A percentile compares a stretch with the other conserved stretches of the same genome.
phyloP scores from a whole-genome alignment of 2,329 filamentous ascomycete species.

The Neospermospora avenae region DNA sequence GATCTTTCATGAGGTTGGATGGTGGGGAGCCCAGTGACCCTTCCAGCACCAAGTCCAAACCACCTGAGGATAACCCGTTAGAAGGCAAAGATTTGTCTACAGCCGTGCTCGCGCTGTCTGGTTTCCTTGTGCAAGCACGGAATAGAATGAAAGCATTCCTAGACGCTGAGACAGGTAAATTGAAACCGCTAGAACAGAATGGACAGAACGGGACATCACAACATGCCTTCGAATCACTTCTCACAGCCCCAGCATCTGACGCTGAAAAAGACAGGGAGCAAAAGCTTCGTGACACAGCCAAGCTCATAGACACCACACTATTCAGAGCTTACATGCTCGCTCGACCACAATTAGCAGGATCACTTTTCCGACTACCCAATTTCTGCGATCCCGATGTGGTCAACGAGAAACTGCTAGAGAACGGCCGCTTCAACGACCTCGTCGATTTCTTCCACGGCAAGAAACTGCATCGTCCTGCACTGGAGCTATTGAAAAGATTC shows the following conservation, averaged over 20 bases:
- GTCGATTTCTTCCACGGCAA: conserved; percentile 99
- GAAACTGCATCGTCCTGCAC: conserved; percentile 81
- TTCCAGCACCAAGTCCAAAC: conserved; percentile 47
- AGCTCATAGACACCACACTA: conserved; percentile 86
- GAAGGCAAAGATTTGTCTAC: conserved; percentile 81
- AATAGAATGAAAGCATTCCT: conserved; percentile 59
- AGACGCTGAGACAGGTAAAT: conserved; percentile 58
- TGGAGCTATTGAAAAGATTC: conserved; percentile 79
- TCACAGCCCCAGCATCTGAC: conserved; percentile 42
- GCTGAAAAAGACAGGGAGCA: conserved; percentile 59
- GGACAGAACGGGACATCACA: conserved; percentile 43
- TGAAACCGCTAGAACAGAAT: conserved; percentile 47
- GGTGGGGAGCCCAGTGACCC: conserved; percentile 51
- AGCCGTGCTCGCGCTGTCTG: conserved; percentile 78
- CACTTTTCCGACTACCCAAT: conserved; percentile 92
- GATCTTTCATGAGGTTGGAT: conserved; percentile 52
- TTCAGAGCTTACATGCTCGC: conserved; percentile 96
- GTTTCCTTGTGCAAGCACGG: conserved; percentile 84
- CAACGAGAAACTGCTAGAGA: conserved; percentile 86
- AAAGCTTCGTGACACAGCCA: conserved; percentile 72
- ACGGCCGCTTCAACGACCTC: conserved; percentile 83
- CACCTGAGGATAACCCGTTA: conserved; percentile 50
- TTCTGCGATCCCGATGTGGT: conserved; percentile 96
- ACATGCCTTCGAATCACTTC: conserved; percentile 53
- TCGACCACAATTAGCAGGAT: conserved; percentile 76